Base-by-base conservation (phyloP, 768 basidiomycete genomes). In the Tulasnella sp. region DNA sequence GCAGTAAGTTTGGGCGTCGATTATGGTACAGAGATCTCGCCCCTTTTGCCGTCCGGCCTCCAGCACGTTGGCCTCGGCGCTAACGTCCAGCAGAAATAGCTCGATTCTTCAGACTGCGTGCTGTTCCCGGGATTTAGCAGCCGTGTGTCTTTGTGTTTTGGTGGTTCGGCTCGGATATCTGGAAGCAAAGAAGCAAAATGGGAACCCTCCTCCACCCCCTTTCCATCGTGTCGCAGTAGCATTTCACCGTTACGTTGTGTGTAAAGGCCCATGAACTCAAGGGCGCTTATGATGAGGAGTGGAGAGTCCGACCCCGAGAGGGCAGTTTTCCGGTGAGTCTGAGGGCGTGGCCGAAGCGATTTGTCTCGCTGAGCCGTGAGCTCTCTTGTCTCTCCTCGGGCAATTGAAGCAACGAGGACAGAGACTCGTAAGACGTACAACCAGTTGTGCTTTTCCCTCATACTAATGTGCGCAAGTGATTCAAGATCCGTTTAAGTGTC, bases 341-440 rank as follows among this genome's bases (percentile, higher is more conserved):
- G 64, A 69, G 64, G 24, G 64, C 64, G 64, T 69, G 64, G 28
- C 64, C 64, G 64, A 69, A 69, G 58, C 28, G 64, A 69, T 69
- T 31, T 69, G 64, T 11, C 64, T 69, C 28, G 12, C 64, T 69
- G 64, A 24, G 64, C 2, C 64, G 64, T 37, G 64, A 9, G 31
- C 64, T 69, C 64, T 69, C 64, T 69, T 69, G 64, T 69, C 64
- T 69, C 64, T 37, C 64, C 64, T 69, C 64, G 64, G 64, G 64
- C 64, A 69, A 69, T 28, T 69, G 31, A 37, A 69, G 64, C 64
- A 69, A 69, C 34, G 64, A 69, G 64, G 64, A 28, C 28, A 31
- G 11, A 69, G 31, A 34, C 31, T 69, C 64, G 34, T 69, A 69
- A 69, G 64, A 69, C 64, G 64, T 69, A 69, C 34, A 37, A 37